phyloP scores from a whole-genome alignment of 2,329 filamentous ascomycete genomes.

The Fusarium marasasianum region DNA sequence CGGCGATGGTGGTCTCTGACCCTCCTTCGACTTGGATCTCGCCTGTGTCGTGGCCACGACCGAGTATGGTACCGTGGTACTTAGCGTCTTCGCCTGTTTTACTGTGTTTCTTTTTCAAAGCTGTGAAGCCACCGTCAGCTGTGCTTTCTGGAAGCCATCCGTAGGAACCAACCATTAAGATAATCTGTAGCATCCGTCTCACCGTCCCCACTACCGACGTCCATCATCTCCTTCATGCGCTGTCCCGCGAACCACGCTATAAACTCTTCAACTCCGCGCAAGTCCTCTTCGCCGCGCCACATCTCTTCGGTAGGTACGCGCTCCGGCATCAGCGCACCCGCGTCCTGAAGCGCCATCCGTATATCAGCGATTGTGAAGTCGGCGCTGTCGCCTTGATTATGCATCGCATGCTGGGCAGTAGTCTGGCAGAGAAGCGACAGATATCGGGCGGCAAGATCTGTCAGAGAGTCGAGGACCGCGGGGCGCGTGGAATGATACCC shows the following conservation, averaged over 20 bases:
- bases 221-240: slow-evolving; percentile 80
- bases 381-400: slow-evolving; percentile 68
- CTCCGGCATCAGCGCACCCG: slow-evolving; percentile 77
- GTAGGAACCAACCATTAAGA: slow-evolving; percentile 63
- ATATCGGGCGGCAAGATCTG: slow-evolving; percentile 86
- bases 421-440: slow-evolving; percentile 77
- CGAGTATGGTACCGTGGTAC: slow-evolving; percentile 85
- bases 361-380: slow-evolving; percentile 73
- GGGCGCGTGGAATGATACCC: slow-evolving; percentile 87
- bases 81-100: slow-evolving; percentile 88
- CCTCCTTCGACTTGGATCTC: slow-evolving; percentile 84
- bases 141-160: not conserved
- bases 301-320: slow-evolving; percentile 73
- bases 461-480: slow-evolving; percentile 85
- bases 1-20: slow-evolving; percentile 47
- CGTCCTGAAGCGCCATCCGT: slow-evolving; percentile 84
- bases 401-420: slow-evolving; percentile 75
- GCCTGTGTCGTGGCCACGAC: slow-evolving; percentile 75
- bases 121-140: slow-evolving; percentile 59
- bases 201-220: slow-evolving; percentile 79
- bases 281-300: slow-evolving; percentile 78
- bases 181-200: slow-evolving; percentile 74
- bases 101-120: slow-evolving; percentile 90
- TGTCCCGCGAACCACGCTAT: slow-evolving; percentile 80
- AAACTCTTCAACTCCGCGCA: slow-evolving; percentile 80